A percentile compares a stretch with the other conserved stretches of the same genome.
Conservation (phyloP, 2,329 filamentous ascomycete species). For the Colletotrichum scovillei region DNA sequence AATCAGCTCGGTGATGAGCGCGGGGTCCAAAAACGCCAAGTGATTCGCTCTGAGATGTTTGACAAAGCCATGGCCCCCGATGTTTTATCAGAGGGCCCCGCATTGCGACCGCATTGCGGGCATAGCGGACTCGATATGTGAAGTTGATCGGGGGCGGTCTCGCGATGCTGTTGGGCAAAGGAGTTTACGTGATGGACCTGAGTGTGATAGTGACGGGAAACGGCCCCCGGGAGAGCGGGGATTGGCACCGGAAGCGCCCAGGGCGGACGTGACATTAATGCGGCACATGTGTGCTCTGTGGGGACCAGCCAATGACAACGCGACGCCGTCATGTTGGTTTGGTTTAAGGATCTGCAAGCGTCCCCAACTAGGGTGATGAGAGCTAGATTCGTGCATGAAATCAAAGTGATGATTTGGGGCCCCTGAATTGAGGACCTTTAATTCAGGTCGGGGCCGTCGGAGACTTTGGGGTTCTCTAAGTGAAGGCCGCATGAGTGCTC, state of each 20-base stretch:
- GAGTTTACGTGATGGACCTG: slow-evolving; percentile 16
- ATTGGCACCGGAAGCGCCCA: slow-evolving; percentile 36
- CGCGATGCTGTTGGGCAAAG: not conserved
- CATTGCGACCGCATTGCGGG: not conserved
- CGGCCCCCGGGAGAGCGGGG: slow-evolving; percentile 17
- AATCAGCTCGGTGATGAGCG: not conserved
- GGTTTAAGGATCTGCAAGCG: slow-evolving; percentile 16
- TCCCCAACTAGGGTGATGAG: not conserved
- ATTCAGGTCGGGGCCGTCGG: not conserved
- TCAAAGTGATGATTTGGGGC: not conserved
- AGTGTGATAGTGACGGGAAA: slow-evolving; percentile 31
- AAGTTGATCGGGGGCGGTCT: not conserved
- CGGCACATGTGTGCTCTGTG: slow-evolving; percentile 1
- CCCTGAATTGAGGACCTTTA: not conserved
- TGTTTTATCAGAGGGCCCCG: not conserved
- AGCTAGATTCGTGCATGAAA: not conserved
- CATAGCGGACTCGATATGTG: not conserved
- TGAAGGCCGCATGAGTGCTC: not conserved
- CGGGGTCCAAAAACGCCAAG: not conserved
- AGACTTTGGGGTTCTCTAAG: not conserved
- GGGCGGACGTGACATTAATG: slow-evolving; percentile 14
- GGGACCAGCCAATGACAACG: slow-evolving; percentile 15
- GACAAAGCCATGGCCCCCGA: not conserved
- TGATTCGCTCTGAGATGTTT: slow-evolving; percentile 8
- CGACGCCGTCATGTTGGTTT: slow-evolving; percentile 14